Base-by-base conservation (phyloP, 768 basidiomycete genomes). In the Paxillus involutus region DNA sequence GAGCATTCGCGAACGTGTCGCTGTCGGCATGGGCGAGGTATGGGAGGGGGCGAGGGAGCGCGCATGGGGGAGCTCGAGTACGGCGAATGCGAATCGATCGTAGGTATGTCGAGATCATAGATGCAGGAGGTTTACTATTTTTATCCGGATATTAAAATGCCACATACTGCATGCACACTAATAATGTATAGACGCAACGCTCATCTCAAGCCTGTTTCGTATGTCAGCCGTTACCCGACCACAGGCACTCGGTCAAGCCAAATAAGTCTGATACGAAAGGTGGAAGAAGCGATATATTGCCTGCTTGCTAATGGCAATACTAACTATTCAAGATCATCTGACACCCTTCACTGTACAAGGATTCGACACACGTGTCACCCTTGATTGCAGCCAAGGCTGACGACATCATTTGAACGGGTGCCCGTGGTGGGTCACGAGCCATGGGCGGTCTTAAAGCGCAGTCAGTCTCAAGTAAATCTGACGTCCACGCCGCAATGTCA, bases 1-100 rank as follows among this genome's bases (percentile, higher is more conserved):
- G 19, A 92, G 91, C 63, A 62, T 94, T 49, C 85, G 82, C 66
- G 81, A 89, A 63, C 78, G 94, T 43, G 81, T 96, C 47, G 68
- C 76, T 1, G 84, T 80, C 21, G 86, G 88, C 1, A 83, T 88
- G 19, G 79, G 84, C 60, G 86, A 89, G 17, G 79, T 77, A 9
- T 91, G 90, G 90, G 53, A 66, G n/a, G 63, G 67, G 17, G 64
- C 77, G 44, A 21, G 71, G 11, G 62, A 48, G 57, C 71, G 62
- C 26, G 70, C 58, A 4, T 70, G 68, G 68, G 67, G 65, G 37
- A 6, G 35, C 35, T 35, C 35, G 4, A 19, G 44, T n/a, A 45
- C 24, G 29, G 16, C 44, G 44, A 29, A 44, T 12, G 26, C 21
- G 14, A 9, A 13, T 13, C 43, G 21, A 10, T 45, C 44, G 44